Conservation (phyloP, 371 early-diverging fungal species). For the Mortierella sp. region DNA sequence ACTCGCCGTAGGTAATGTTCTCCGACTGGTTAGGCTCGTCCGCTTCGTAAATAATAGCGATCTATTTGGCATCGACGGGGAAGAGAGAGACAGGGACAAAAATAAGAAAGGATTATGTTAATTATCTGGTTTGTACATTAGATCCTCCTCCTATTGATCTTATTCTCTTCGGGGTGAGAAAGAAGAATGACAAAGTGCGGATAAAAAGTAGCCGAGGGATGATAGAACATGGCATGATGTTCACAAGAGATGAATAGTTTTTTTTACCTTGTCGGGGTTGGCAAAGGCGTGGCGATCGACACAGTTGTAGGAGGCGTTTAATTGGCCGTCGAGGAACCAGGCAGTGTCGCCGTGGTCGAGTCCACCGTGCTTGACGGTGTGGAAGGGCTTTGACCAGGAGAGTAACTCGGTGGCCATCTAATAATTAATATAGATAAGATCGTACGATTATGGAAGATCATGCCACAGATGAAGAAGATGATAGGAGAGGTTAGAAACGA, state of each 20-base stretch:
- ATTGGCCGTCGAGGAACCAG: conserved; percentile 95
- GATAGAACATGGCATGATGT: conserved; percentile 89
- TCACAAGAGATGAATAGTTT: no score
- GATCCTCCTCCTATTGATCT: no score
- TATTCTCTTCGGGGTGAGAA: no score
- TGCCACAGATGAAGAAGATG: background rate
- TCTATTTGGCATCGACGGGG: conserved; percentile 56
- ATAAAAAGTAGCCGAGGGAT: conserved; percentile 95
- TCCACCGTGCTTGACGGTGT: conserved; percentile 71
- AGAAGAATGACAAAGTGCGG: conserved; percentile 77
- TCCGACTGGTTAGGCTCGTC: conserved; percentile 86
- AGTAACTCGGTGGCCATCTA: conserved; percentile 81
- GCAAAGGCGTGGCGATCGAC: conserved; percentile 93
- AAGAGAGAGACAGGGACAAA: conserved; percentile 80
- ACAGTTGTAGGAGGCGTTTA: conserved; percentile 97
- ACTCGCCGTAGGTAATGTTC: conserved; percentile 86
- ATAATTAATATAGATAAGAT: conserved; percentile 29
- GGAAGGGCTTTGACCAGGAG: conserved; percentile 84
- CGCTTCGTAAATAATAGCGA: conserved; percentile 92
- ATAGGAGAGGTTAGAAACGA: background rate
- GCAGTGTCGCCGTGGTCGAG: conserved; percentile 84
- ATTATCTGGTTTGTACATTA: no score
- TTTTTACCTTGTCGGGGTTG: conserved; percentile 73
- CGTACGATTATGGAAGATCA: background rate
- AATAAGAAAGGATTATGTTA: no score